Evolutionary conservation across 1,284 basidiomycete species (phyloP), one percentile per base, ranked within the genome.

Genomic region (Paramarasmius palmivorus): DNA sequence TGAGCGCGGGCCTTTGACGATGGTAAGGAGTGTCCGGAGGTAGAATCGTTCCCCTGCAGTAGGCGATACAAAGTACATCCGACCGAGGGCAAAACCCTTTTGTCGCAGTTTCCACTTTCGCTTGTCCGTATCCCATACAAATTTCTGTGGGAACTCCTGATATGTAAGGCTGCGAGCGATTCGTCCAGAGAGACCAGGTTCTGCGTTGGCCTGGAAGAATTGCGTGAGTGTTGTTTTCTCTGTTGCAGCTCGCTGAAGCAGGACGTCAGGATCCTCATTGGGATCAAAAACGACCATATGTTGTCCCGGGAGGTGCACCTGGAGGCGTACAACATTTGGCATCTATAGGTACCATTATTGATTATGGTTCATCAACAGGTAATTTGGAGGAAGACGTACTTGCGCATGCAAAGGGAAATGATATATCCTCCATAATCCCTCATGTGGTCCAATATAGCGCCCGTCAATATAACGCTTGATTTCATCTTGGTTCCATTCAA

Each of bases 171-270:
- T n/a, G n/a, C n/a, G n/a, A n/a, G n/a, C n/a, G n/a, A n/a, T n/a
- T n/a, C n/a, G 59, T 47, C 7, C 64, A 17, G 3, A 65, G 59
- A 2, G 71, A 71, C 49, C 39, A 0, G 55, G 59, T 52, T 70
- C 53, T 0, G 57, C 48, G 61, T 80, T 79, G 0, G 71, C 71
- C 1, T 66, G 64, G 57, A 81, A 79, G 58, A 65, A 80, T 3
- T 64, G 73, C 7, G 71, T 72, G 0, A 78, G 65, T 1, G 57
- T 59, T 2, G 72, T 75, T 2, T 61, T 46, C 12, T 64, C 59
- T 6, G 19, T 10, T 23, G 56, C 50, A 9, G 61, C 71, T 10
- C 61, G 59, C 0, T 60, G 52, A 0, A 70, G 40, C 5, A 75
- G 55, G 7, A 51, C 50, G 9, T 65, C 48, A 34, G 65, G 6